These are phyloP conservation scores for Perkinsus marinus DNA, from an alignment of 169 alveolate genomes.

Conservation along the genomic window DNA sequence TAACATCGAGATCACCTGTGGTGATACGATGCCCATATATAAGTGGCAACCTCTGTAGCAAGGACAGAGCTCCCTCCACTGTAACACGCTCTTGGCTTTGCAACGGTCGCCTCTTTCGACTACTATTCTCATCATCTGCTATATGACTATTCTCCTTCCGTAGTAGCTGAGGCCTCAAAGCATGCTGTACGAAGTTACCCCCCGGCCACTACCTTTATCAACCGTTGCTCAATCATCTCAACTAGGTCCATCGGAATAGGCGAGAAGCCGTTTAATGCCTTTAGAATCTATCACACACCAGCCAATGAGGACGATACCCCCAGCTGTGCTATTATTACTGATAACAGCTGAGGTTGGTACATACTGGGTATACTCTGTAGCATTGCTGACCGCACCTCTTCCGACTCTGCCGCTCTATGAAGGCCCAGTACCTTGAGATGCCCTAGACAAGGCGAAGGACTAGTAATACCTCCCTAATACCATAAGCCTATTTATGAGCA, in stretches of 20 bases:
- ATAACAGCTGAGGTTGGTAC: not conserved
- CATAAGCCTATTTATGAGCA: not conserved
- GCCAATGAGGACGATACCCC: not conserved
- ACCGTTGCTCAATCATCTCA: not conserved
- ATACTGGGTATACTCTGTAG: not conserved
- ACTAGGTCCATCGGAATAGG: not conserved
- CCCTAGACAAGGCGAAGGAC: no score
- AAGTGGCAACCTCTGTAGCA: not conserved
- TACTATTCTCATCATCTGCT: not conserved
- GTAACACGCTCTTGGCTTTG: not conserved
- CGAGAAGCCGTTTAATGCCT: not conserved
- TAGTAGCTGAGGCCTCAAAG: not conserved
- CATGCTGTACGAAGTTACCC: not conserved
- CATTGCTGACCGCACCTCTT: not conserved
- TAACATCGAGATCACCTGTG: not conserved
- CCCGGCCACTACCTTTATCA: not conserved
- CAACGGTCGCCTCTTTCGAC: not conserved
- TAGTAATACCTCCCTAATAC: not conserved
- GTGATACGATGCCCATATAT: not conserved
- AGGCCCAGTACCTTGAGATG: not conserved
- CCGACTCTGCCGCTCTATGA: not conserved
- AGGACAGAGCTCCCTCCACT: not conserved
- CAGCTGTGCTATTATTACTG: not conserved
- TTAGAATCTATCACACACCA: not conserved
- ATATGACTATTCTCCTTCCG: not conserved